Conservation (phyloP, 768 basidiomycete species). For the Hygrophorus pudorinus region DNA sequence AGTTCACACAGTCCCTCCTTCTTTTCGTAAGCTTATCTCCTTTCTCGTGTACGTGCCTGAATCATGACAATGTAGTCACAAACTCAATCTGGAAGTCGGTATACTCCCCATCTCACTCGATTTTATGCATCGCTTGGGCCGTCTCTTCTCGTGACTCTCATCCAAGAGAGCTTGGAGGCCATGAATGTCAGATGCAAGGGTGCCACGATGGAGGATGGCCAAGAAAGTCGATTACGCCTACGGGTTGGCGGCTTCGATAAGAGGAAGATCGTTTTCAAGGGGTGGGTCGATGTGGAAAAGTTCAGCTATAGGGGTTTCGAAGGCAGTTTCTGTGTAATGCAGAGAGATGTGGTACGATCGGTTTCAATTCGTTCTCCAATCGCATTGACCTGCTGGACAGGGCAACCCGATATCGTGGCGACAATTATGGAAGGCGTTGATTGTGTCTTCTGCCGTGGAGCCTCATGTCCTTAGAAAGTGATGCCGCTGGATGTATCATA, state of each 20-base stretch:
- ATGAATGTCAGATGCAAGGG: constrained; percentile 42
- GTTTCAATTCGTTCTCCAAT: not conserved
- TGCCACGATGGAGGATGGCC: constrained; percentile 15
- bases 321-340: constrained; percentile 64
- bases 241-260: constrained; percentile 64
- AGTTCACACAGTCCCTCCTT: constrained; percentile 74
- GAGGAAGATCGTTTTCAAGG: constrained; percentile 57
- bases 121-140: constrained; percentile 65
- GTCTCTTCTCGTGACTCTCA: constrained; percentile 36
- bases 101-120: constrained; percentile 68
- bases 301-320: constrained; percentile 38
- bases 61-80: constrained; percentile 46
- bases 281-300: constrained; percentile 62
- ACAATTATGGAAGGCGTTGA: constrained; percentile 59
- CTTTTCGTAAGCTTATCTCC: constrained; percentile 59
- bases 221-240: constrained; percentile 22
- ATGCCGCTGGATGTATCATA: constrained; percentile 1
- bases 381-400: constrained; percentile 22
- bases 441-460: constrained; percentile 39
- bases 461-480: constrained; percentile 44
- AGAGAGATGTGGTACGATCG: constrained; percentile 49
- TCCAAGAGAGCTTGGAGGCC: constrained; percentile 42
- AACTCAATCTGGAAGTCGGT: constrained; percentile 65
- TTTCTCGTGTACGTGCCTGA: not conserved
- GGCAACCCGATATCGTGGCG: constrained; percentile 77